Percentiles rank a stretch among this genome's conserved stretches.
Evolutionary conservation across 2,329 filamentous ascomycete species (phyloP).

Genomic region (Trichoderma sp.): DNA sequence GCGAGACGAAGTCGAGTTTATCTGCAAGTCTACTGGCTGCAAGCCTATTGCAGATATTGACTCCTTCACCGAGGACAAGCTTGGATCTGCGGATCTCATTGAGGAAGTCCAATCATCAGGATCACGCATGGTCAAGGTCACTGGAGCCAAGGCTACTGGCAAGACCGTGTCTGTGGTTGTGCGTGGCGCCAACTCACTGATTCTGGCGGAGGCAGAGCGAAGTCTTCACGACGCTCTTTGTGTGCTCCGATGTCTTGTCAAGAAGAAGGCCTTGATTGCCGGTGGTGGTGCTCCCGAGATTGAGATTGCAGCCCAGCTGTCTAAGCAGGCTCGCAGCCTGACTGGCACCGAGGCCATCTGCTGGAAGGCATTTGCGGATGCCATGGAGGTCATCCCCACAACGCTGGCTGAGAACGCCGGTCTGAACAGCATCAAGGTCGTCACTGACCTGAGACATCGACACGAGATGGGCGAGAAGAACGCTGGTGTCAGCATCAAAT

Average conservation of each 20-base stretch:
- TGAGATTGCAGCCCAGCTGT: conserved; percentile 86
- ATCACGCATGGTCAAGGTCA: conserved; percentile 91
- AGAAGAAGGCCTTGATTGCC: conserved; percentile 99
- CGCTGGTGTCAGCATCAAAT: conserved; percentile 97
- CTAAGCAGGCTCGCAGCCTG: conserved; percentile 77
- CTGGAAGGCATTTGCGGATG: conserved; percentile 98
- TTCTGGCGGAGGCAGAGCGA: conserved; percentile 95
- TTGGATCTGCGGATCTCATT: conserved; percentile 88
- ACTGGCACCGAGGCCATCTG: conserved; percentile 94
- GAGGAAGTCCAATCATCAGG: conserved; percentile 89
- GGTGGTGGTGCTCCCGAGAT: conserved; percentile 96
- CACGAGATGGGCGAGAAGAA: conserved; percentile 95
- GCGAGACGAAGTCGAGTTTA: conserved; percentile 97
- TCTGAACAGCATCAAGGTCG: conserved; percentile 97
- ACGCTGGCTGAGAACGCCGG: conserved; percentile 97
- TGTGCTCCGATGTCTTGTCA: conserved; percentile 94
- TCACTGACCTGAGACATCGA: conserved; percentile 90
- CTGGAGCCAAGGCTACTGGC: conserved; percentile 78
- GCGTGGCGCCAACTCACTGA: conserved; percentile 89
- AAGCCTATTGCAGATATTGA: conserved; percentile 98
- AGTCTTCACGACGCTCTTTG: conserved; percentile 96
- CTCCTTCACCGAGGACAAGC: conserved; percentile 97
- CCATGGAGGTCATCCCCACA: conserved; percentile 94
- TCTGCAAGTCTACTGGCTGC: conserved; percentile 98
- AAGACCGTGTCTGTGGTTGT: conserved; percentile 95